Base-by-base conservation (phyloP, 2,329 filamentous ascomycete genomes). In the Dissoconium aciculare region DNA sequence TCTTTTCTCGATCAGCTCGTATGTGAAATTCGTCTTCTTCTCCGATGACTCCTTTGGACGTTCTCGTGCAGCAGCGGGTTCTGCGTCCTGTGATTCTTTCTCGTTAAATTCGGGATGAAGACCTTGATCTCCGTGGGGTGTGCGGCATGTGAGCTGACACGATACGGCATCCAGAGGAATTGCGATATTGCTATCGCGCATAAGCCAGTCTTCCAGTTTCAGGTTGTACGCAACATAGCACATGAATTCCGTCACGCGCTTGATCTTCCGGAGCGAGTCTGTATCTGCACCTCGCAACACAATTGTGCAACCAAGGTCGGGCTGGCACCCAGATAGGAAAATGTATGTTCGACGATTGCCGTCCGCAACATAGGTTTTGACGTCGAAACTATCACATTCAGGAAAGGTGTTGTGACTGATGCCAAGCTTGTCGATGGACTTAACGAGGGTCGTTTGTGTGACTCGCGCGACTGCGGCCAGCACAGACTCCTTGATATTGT, bases 181-280 rank as follows among this genome's bases (percentile, higher is more conserved):
- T 38, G 85, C 71, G 11, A 92, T 78, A 44, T 83, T 92, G 46
- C 92, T 85, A 52, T 98, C 89, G 31, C 82, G 71, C 69, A 98
- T 81, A 27, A 98, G 63, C 44, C 81, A 93, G 2, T 89, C 93
- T 57, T 98, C 89, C 10, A 98, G 67, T 51, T 92, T 93, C 31
- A 98, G 65, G 46, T 94, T 98, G 57, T 98, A 98, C 9, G 95
- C 85, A 12, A 98, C 91, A 45, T 95, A 98, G 21, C 91, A 79
- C 87, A 98, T 94, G 51, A 98, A 95, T 51, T 98, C 89, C 8
- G 87, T 89, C 42, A 98, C 89, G 31, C 74, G 71, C 57, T 98
- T 98, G 54, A 98, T 74, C 44, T 75, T 80, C 2, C 73, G 64
- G 11, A 98, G 65, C 1, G 74, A 64, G 28, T 70, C 61, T 16